These are phyloP conservation scores for Pythium oligandrum DNA, from an alignment of 352 stramenopile species.

Conservation along the genomic window DNA sequence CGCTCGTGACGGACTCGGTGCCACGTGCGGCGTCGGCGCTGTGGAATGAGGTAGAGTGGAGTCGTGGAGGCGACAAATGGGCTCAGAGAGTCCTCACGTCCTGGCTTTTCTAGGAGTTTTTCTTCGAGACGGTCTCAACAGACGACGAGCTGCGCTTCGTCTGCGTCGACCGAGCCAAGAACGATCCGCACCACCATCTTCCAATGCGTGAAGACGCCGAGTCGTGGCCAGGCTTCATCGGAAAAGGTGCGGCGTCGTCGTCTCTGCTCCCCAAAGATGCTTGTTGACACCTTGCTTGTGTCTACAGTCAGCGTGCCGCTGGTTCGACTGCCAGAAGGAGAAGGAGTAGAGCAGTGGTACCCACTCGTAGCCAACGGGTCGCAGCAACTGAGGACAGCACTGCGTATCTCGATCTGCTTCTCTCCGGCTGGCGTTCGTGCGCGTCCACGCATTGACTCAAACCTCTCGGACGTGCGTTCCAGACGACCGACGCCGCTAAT, in stretches of 20 bases:
- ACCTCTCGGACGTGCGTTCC: no score
- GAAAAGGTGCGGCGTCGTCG: conserved; percentile 44
- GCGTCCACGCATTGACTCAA: background rate
- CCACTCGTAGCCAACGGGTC: conserved; percentile 51
- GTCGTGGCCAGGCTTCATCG: conserved; percentile 56
- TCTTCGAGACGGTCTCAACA: conserved; percentile 55
- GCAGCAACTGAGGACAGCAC: conserved; percentile 44
- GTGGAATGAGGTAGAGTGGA: conserved; percentile 44
- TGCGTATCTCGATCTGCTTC: conserved; percentile 76
- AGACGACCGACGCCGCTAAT: no score
- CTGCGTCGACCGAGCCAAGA: conserved; percentile 60
- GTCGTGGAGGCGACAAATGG: no score
- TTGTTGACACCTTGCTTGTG: background rate
- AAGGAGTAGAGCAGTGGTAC: conserved; percentile 86
- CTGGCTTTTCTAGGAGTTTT: conserved; percentile 47
- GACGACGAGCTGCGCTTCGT: conserved; percentile 64
- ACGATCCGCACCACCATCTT: conserved; percentile 33
- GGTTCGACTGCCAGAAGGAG: conserved; percentile 53
- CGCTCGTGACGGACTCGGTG: conserved; percentile 42
- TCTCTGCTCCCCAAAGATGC: background rate
- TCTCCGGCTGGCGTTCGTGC: conserved; percentile 27
- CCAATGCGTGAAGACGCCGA: conserved; percentile 37
- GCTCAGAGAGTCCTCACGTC: no score
- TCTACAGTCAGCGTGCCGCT: conserved; percentile 53
- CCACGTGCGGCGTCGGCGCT: conserved; percentile 28